Percentiles rank a stretch among this genome's conserved stretches.
Evolutionary conservation across 2,329 filamentous ascomycete genomes (phyloP).

Genomic region (Neofusicoccum ribis): DNA sequence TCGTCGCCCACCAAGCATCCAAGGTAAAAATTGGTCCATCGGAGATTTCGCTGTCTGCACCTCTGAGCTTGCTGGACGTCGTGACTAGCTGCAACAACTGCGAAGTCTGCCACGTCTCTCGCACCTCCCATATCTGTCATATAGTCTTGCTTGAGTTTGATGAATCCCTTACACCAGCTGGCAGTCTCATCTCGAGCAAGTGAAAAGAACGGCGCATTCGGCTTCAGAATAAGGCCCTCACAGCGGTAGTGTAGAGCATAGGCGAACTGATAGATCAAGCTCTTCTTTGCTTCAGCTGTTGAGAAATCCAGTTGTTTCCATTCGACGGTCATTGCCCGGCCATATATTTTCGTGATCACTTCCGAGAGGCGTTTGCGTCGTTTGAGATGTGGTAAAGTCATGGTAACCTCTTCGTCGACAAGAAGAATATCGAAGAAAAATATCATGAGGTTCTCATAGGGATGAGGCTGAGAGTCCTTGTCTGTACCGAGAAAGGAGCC

Average conservation of each 20-base stretch:
- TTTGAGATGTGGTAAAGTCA: constrained; percentile 58
- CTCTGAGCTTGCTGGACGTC: constrained; percentile 62
- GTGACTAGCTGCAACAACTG: constrained; percentile 73
- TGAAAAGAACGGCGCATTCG: constrained; percentile 73
- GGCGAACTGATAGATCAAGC: constrained; percentile 63
- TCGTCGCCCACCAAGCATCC: constrained; percentile 73
- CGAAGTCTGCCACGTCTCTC: constrained; percentile 66
- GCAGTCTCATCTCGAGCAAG: constrained; percentile 22
- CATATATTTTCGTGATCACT: constrained; percentile 56
- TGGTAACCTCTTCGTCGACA: constrained; percentile 54
- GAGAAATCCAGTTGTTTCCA: constrained; percentile 69
- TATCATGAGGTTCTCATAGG: constrained; percentile 60
- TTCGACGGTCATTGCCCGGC: constrained; percentile 66
- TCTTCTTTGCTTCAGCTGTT: constrained; percentile 50
- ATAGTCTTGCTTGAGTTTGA: constrained; percentile 90
- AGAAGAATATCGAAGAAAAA: constrained; percentile 63
- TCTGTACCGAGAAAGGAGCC: constrained; percentile 68
- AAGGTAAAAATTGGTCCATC: constrained; percentile 80
- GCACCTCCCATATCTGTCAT: constrained; percentile 76
- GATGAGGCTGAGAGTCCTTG: constrained; percentile 63
- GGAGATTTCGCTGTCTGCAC: constrained; percentile 55
- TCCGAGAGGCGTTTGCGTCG: constrained; percentile 61
- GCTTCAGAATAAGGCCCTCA: constrained; percentile 82
- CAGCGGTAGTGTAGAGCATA: constrained; percentile 63
- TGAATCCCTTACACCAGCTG: constrained; percentile 47